Evolutionary conservation across 345 rosid species (phyloP).

Genomic region (Euphorbia tirucalli): DNA sequence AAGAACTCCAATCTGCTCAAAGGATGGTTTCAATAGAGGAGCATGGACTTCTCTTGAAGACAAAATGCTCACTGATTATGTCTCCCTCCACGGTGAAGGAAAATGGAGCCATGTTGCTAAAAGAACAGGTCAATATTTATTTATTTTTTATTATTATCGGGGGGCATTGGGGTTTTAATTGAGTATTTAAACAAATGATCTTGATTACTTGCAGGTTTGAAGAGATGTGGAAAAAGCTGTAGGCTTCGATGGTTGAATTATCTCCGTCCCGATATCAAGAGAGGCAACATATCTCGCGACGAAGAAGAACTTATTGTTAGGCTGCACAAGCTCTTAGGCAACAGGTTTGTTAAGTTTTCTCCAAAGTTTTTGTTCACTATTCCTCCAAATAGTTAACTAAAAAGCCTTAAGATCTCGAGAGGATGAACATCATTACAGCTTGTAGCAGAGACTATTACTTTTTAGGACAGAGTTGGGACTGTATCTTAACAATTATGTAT

Average conservation of each 20-base stretch:
- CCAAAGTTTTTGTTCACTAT: too few species aligned
- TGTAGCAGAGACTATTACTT: too few species aligned
- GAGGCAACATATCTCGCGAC: slow-evolving; percentile 31
- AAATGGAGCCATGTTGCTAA: slow-evolving; percentile 32
- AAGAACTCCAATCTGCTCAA: slow-evolving; percentile 18
- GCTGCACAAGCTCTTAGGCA: slow-evolving; percentile 40
- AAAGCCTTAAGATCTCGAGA: too few species aligned
- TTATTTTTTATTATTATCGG: too few species aligned
- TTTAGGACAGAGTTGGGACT: too few species aligned
- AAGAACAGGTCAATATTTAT: slow-evolving; percentile 19
- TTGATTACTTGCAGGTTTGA: slow-evolving; percentile 20
- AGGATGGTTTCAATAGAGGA: slow-evolving; percentile 36
- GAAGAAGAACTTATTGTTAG: slow-evolving; percentile 42
- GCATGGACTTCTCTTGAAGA: slow-evolving; percentile 35
- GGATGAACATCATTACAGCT: too few species aligned
- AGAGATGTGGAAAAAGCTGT: slow-evolving; percentile 39
- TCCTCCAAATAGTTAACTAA: too few species aligned
- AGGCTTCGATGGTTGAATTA: slow-evolving; percentile 38
- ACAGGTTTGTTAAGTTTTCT: slow-evolving; percentile 27
- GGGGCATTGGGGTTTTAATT: neutral
- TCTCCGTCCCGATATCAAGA: slow-evolving; percentile 33
- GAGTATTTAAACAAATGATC: neutral
- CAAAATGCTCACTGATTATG: slow-evolving; percentile 28
- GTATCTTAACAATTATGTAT: too few species aligned
- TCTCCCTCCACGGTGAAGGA: slow-evolving; percentile 32